A percentile compares a stretch with the other conserved stretches of the same genome.
Evolutionary conservation across 1,284 basidiomycete genomes (phyloP).

Genomic region (Schizophyllum commune): DNA sequence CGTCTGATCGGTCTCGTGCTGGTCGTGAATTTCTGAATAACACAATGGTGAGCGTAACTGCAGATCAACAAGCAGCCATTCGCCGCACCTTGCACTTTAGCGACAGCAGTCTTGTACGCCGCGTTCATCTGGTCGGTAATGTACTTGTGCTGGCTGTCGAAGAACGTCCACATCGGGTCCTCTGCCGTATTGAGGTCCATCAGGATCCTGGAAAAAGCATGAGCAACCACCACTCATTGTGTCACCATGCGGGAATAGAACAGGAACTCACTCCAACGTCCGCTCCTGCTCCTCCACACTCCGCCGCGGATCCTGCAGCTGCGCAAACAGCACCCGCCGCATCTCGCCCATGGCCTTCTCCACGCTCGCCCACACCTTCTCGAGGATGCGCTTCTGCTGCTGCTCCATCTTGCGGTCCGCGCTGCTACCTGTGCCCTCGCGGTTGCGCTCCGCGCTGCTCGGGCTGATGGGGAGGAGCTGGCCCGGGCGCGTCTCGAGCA

Average conservation of each 20-base stretch:
- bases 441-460: constrained; percentile 42
- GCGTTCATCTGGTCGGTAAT: constrained; percentile 76
- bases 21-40: constrained; percentile 28
- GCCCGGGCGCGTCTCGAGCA: constrained; percentile 81
- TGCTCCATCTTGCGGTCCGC: constrained; percentile 55
- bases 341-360: constrained; percentile 95
- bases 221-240: not conserved
- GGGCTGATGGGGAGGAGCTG: constrained; percentile 59
- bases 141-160: constrained; percentile 88
- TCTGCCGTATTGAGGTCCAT: constrained; percentile 78
- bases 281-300: constrained; percentile 94
- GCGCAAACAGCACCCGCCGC: constrained; percentile 68
- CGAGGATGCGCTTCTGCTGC: constrained; percentile 87
- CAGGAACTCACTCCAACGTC: constrained; percentile 98
- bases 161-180: constrained; percentile 90
- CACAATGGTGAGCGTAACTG: constrained; percentile 10
- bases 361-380: constrained; percentile 94
- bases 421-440: constrained; percentile 26
- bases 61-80: constrained; percentile 25
- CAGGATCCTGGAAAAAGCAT: constrained; percentile 55
- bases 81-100: constrained; percentile 12
- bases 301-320: constrained; percentile 72
- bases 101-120: constrained; percentile 49
- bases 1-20: constrained; percentile 28
- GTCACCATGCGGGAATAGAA: too few species aligned